These are phyloP conservation scores for Pezicula neosporulosa DNA, from an alignment of 2,329 filamentous ascomycete genomes.

Conservation along the genomic window DNA sequence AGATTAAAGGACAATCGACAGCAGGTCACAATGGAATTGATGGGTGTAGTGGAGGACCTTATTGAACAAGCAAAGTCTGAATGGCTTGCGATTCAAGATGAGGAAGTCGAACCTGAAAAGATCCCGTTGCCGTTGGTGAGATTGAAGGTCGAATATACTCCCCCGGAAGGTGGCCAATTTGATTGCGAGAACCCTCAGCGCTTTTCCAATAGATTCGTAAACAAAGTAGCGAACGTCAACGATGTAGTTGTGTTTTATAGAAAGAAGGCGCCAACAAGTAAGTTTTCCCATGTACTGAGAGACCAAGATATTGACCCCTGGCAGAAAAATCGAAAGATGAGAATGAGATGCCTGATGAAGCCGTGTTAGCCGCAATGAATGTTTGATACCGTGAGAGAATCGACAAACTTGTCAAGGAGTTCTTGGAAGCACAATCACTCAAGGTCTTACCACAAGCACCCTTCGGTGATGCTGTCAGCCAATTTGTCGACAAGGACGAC, in stretches of 20 bases:
- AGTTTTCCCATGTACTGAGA: constrained; percentile 15
- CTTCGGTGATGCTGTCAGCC: constrained; percentile 87
- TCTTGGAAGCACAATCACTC: constrained; percentile 79
- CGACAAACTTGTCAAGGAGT: constrained; percentile 83
- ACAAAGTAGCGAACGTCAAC: constrained; percentile 88
- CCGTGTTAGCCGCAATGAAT: constrained; percentile 55
- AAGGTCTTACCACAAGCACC: constrained; percentile 90
- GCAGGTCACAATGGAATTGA: constrained; percentile 74
- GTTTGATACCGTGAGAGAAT: constrained; percentile 83
- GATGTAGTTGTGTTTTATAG: constrained; percentile 92
- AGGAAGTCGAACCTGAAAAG: constrained; percentile 55
- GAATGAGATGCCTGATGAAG: constrained; percentile 58
- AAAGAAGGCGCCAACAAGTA: constrained; percentile 67
- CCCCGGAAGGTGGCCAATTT: constrained; percentile 79
- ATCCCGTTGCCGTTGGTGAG: constrained; percentile 80
- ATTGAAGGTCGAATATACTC: constrained; percentile 85
- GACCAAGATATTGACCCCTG: constrained; percentile 8
- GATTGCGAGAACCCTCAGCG: constrained; percentile 94
- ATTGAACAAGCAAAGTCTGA: constrained; percentile 80
- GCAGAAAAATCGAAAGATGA: constrained; percentile 40
- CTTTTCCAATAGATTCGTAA: constrained; percentile 88
- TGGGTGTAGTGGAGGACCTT: constrained; percentile 76
- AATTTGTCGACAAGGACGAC: constrained; percentile 94
- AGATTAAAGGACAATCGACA: constrained; percentile 80
- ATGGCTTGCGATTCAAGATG: constrained; percentile 77